phyloP scores from a whole-genome alignment of 176 grass and related monocot species.

The Tuctoria greenei region DNA sequence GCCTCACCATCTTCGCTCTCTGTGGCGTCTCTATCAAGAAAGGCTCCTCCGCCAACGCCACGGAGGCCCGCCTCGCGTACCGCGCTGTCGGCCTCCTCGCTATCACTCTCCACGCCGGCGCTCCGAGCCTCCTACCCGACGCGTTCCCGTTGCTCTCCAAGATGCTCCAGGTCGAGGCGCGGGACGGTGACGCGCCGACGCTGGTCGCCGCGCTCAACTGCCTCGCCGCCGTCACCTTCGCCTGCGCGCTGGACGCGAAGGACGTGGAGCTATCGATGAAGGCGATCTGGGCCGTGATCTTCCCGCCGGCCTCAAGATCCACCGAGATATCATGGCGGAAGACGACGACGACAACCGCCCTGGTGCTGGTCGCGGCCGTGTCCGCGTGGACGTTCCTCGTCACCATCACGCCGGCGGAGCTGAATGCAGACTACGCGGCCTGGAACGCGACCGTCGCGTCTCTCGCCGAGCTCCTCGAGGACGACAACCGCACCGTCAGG shows the following conservation, averaged over 20 bases:
- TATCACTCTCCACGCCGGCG: constrained; percentile 14
- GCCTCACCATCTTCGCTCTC: neutral
- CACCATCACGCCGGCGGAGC: neutral
- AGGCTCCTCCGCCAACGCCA: neutral
- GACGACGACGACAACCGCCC: too few relatives aligned
- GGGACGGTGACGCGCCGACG: neutral
- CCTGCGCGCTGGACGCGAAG: neutral
- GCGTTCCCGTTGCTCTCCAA: neutral
- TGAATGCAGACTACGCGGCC: too few relatives aligned
- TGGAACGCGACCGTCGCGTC: neutral
- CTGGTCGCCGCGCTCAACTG: constrained; percentile 17
- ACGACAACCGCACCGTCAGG: neutral
- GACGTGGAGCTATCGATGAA: neutral
- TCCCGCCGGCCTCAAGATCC: neutral
- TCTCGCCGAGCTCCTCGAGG: neutral
- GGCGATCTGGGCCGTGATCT: neutral
- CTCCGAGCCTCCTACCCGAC: neutral
- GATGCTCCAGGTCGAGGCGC: neutral
- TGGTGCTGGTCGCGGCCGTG: neutral
- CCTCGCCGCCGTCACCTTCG: constrained; percentile 32
- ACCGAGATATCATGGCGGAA: neutral
- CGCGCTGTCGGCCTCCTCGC: constrained; percentile 34
- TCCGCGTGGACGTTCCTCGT: constrained; percentile 7
- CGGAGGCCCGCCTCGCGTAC: constrained; percentile 37
- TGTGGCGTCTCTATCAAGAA: constrained; percentile 19